Base-by-base conservation (phyloP, 1,284 basidiomycete genomes). In the Cutaneotrichosporon cutaneum region DNA sequence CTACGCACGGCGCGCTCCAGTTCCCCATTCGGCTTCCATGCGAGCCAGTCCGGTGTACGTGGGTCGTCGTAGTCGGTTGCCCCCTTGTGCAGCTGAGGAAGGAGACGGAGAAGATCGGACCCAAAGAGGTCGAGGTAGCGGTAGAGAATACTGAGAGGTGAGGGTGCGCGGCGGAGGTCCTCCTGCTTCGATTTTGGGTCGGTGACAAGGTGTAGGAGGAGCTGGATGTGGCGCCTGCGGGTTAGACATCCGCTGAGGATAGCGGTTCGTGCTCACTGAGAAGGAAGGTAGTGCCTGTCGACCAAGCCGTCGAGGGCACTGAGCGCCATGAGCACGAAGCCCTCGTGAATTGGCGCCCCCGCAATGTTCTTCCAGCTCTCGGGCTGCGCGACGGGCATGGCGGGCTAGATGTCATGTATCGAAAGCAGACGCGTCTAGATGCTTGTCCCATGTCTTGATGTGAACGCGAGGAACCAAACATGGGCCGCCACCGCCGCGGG, bases 221-320 rank as follows among this genome's bases (percentile, higher is more conserved):
- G 53, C 47, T 74, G 72, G 30, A 74, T 47, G 32, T 73, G 70
- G 33, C 70, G 66, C 0, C 72, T 76, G 50, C 7, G 24, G 21
- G 54, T 54, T 9, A 55, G 36, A 35, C 36, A 26, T 24, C 27
- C 2, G 13, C 9, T 27, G 35, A 22, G 3, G 21, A 65, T n/a
- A 7, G 1, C 18, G 39, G 39, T n/a, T 42, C 39, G 39, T n/a
- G 39, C 57, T 27, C 52, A 55, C 56, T 30, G 45, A 10, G 55
- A 22, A 24, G 27, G 64, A 47, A 39, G 63, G 24, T 59, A 54
- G 44, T 30, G 42, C 30, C 30, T 22, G 53, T 60, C 52, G 24
- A 60, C 26, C 45, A 56, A 61, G 21, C 59, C 54, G 24, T 63
- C 62, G 30, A 70, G 60, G 3, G 61, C 45, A 22, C 39, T 21